These are phyloP conservation scores for Macadamia tetraphylla DNA, from an alignment of 164 flowering plant species.

Conservation along the genomic window DNA sequence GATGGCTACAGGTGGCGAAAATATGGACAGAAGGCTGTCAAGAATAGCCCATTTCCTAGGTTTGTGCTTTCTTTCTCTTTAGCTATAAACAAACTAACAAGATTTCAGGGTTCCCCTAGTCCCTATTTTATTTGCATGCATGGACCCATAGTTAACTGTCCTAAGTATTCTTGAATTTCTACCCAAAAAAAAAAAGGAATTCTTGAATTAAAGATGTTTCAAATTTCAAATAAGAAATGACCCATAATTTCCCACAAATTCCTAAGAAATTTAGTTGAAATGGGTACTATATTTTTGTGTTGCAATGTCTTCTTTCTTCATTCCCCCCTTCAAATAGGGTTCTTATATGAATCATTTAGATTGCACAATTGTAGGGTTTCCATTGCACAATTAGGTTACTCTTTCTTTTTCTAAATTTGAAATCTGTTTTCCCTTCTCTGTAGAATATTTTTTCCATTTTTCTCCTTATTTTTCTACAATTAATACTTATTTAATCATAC, in stretches of 20 bases:
- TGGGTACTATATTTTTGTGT: neutral
- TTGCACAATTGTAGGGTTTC: neutral
- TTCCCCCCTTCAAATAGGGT: neutral
- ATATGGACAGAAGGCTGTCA: conserved; percentile 92
- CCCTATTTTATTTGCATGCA: no score
- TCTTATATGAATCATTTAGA: neutral
- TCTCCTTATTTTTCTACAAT: neutral
- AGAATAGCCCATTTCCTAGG: conserved; percentile 92
- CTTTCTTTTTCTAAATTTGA: neutral
- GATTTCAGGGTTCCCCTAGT: neutral
- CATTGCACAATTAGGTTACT: neutral
- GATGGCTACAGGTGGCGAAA: conserved; percentile 94
- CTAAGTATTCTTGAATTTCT: no score
- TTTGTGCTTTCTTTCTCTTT: conserved; percentile 10
- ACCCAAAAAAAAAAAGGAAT: no score
- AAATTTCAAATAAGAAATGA: no score
- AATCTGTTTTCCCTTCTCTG: neutral
- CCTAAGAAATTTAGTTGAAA: neutral
- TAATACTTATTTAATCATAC: no score
- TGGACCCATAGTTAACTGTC: no score
- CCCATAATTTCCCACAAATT: neutral
- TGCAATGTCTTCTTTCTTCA: neutral
- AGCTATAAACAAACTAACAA: neutral
- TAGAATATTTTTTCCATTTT: neutral
- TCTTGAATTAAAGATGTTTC: no score